phyloP scores from a whole-genome alignment of 345 rosid genomes.

The Populus euphratica region DNA sequence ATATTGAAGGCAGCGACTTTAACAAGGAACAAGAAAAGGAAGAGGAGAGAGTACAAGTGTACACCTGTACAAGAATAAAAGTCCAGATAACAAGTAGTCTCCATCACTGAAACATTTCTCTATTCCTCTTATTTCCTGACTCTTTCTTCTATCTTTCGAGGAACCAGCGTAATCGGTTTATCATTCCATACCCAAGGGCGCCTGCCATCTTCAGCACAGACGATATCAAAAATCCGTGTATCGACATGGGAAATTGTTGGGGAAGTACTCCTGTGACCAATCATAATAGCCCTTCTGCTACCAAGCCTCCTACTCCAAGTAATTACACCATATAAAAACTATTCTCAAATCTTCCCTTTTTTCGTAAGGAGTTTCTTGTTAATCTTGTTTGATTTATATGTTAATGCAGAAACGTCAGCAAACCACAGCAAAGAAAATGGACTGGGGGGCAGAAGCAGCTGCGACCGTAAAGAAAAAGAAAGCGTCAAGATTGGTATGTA shows the following conservation, averaged over 20 bases:
- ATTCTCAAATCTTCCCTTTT: neutral
- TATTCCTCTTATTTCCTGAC: neutral
- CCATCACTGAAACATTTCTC: neutral
- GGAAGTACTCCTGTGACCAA: neutral
- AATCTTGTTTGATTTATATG: neutral
- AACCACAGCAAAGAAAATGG: neutral
- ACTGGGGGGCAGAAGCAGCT: neutral
- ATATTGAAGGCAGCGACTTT: neutral
- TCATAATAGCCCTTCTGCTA: neutral
- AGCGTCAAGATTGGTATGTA: neutral
- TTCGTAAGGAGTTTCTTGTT: neutral
- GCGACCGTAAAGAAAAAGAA: neutral
- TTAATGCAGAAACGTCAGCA: neutral
- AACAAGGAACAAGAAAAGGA: neutral
- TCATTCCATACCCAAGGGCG: neutral
- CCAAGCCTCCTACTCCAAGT: neutral
- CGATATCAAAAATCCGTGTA: neutral
- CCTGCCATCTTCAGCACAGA: neutral
- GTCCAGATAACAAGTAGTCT: neutral
- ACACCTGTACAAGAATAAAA: neutral
- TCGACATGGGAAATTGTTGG: constrained; percentile 17
- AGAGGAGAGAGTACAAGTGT: neutral
- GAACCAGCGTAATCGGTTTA: neutral
- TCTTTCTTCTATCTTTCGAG: neutral
- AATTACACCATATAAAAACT: neutral